Evolutionary conservation across 257 asterid species (phyloP), one percentile per base, ranked within the genome.

Genomic region (Thymus mandschuricus): DNA sequence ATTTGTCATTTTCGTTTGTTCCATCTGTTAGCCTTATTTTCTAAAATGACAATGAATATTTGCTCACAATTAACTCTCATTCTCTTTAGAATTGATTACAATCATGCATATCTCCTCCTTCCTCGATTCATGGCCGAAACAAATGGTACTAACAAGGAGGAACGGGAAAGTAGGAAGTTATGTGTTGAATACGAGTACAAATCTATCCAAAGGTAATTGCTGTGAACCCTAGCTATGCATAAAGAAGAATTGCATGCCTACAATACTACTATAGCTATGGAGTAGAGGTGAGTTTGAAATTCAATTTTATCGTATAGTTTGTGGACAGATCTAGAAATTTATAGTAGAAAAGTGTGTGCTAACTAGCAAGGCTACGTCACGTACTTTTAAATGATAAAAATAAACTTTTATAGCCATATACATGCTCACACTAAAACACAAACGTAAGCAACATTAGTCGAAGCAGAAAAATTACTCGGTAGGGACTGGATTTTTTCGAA

Each of bases 211-310:
- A 6, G 15, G 3, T 61, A 38, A 8, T 61, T 35, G 43, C 12
- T 28, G 3, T 38, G 4, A 1, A 34, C 4, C 4, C 28, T 48
- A 29, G 46, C 60, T 12, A 31, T 30, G 10, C 11, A 49, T 6
- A 57, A 31, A 57, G 65, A n/a, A 50, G 30, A 66, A 15, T 33
- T 27, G 45, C 51, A 50, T 66, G 48, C 71, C 60, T 49, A 50
- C 15, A n/a, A 12, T 57, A 50, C 71, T 57, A 50, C 71, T 15
- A 33, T 50, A 33, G 21, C 35, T 48, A 50, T 43, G 62, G 15
- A 31, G 12, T 30, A 57, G 62, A 34, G 41, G n/a, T 49, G 10
- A 57, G 6, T 8, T n/a, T 49, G 34, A 66, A 49, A 66, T 44
- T 49, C 8, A 61, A 15, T 40, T 38, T 40, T 9, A 15, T 38